Evolutionary conservation across 208 protist species (phyloP), one percentile per base, ranked within the genome.

Genomic region (Leishmania arabica): DNA sequence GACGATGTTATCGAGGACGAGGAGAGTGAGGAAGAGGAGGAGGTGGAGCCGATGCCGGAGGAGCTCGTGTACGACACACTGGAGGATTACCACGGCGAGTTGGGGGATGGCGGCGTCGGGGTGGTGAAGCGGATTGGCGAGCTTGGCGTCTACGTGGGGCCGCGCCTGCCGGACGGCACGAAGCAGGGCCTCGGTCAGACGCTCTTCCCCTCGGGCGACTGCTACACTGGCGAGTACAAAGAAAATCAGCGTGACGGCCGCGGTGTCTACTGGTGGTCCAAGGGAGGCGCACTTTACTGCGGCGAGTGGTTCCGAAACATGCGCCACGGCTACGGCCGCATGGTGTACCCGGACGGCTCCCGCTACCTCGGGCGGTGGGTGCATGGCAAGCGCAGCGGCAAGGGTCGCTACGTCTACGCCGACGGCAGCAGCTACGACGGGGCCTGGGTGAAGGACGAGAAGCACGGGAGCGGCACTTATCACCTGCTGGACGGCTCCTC

Each of bases 401-500:
- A 80, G 27, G 95, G 95, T 34, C 93, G 88, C 72, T 98, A 96
- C 83, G 86, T 90, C 24, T 96, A 97, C 86, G 80, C 88, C n/a
- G 91, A 95, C 77, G 95, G 93, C 56, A 96, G 93, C 86, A 94
- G 84, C 85, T 98, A 98, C 88, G 89, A 95, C 69, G 95, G 95
- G 40, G 60, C 79, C 34, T 98, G 93, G 92, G 84, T 86, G 37
- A 82, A 90, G 79, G 92, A 95, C 64, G 86, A 93, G 69, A 93
- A 95, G 77, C 91, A 96, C 71, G 93, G 95, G 49, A 85, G 84
- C 71, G 95, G 95, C 58, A 87, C 85, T 9, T 95, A 96, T 80
- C 79, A 86, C 70, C 93, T 95, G 68, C 87, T 93, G 11, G 92
- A 96, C 80, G 92, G 92, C 45, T 93, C 90, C 6, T 85, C 80